phyloP scores from a whole-genome alignment of 495 filamentous ascomycete genomes.

The Mytilinidion resinicola region DNA sequence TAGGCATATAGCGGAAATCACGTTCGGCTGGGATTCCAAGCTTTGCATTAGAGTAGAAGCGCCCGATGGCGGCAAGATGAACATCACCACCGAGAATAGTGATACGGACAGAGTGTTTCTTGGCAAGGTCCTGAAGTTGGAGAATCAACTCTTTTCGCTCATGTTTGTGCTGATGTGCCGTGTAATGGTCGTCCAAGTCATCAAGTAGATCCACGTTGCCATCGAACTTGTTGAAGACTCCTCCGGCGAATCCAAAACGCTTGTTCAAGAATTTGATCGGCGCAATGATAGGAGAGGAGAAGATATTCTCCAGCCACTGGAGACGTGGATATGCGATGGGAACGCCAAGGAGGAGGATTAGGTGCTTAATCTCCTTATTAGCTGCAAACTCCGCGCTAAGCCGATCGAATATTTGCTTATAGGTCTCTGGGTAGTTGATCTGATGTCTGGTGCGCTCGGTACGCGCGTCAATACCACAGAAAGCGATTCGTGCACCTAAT shows the following conservation, averaged over 20 bases:
- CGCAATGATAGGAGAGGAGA: slow-evolving; percentile 73
- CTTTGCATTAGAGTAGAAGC: slow-evolving; percentile 66
- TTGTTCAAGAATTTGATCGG: slow-evolving; percentile 86
- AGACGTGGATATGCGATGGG: slow-evolving; percentile 93
- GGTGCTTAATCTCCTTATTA: slow-evolving; percentile 63
- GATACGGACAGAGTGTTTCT: slow-evolving; percentile 66
- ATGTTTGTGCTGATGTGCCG: slow-evolving; percentile 81
- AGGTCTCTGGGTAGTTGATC: slow-evolving; percentile 87
- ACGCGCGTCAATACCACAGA: slow-evolving; percentile 82
- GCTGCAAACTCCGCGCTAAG: slow-evolving; percentile 58
- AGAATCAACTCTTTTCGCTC: slow-evolving; percentile 71
- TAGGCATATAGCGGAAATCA: slow-evolving; percentile 69
- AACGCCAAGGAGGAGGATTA: slow-evolving; percentile 81
- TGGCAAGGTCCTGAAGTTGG: slow-evolving; percentile 65
- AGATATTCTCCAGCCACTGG: slow-evolving; percentile 86
- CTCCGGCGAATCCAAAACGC: slow-evolving; percentile 77
- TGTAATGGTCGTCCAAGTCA: slow-evolving; percentile 94
- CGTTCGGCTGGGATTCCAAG: slow-evolving; percentile 53
- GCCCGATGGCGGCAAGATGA: slow-evolving; percentile 66
- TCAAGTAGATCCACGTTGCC: slow-evolving; percentile 85
- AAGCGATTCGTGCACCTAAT: slow-evolving; percentile 78
- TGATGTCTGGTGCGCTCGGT: slow-evolving; percentile 88
- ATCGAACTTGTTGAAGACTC: slow-evolving; percentile 89
- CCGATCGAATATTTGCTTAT: slow-evolving; percentile 70
- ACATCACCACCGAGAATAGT: slow-evolving; percentile 81